Conservation (phyloP, 129 eudicot species). For the Pulicaria dysenterica region DNA sequence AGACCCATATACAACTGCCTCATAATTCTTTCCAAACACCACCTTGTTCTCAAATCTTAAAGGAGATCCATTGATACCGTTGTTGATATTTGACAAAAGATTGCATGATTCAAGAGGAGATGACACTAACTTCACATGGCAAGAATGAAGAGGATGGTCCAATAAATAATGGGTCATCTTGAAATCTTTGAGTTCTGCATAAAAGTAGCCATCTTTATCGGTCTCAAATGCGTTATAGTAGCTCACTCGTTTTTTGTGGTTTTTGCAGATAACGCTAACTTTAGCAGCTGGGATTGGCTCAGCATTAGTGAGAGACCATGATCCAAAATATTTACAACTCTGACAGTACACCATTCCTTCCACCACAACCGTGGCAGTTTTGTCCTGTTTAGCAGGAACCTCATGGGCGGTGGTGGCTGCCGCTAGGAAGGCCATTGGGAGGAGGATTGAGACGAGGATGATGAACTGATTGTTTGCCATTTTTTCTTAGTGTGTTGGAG, state of each 20-base stretch:
- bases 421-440: slow-evolving; percentile 42
- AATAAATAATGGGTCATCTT: slow-evolving; percentile 57
- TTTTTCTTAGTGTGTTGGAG: slow-evolving; percentile 18
- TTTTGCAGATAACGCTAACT: slow-evolving; percentile 82
- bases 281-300: slow-evolving; percentile 69
- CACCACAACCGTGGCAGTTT: slow-evolving; percentile 55
- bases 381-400: slow-evolving; percentile 42
- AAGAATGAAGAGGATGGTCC: slow-evolving; percentile 95
- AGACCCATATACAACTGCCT: slow-evolving; percentile 73
- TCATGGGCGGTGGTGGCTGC: slow-evolving; percentile 47
- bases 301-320: slow-evolving; percentile 75
- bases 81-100: slow-evolving; percentile 64
- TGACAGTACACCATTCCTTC: slow-evolving; percentile 91
- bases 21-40: slow-evolving; percentile 45
- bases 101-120: slow-evolving; percentile 71
- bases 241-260: slow-evolving; percentile 70
- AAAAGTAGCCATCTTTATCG: slow-evolving; percentile 65
- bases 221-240: slow-evolving; percentile 70
- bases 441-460: slow-evolving; percentile 39
- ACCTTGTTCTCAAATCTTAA: slow-evolving; percentile 70
- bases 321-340: slow-evolving; percentile 62
- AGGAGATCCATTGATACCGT: slow-evolving; percentile 84
- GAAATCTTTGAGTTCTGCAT: slow-evolving; percentile 67
- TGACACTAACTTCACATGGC: slow-evolving; percentile 77
- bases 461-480: slow-evolving; percentile 54